Base-by-base conservation (phyloP, 2,329 filamentous ascomycete genomes). In the Neonectria faginata region DNA sequence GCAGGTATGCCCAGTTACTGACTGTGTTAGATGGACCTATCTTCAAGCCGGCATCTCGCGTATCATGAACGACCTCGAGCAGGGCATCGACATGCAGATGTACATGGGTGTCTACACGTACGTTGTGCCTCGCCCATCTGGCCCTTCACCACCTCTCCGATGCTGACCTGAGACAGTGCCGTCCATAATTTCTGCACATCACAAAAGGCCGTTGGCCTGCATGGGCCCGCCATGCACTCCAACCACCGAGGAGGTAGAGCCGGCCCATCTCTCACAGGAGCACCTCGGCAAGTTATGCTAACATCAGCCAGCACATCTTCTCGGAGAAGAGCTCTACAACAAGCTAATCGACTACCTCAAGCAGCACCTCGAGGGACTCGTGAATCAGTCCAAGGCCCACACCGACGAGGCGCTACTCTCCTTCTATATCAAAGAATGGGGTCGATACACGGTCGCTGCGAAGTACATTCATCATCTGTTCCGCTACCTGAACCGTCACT, bases 131-230 rank as follows among this genome's bases (percentile, higher is more conserved):
- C 18, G 18, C 29, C 22, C 6, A 44, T 48, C 7, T n/a, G 25
- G 3, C 41, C 5, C 12, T 47, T 41, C 44, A 47, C 36, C 20
- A 25, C 45, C 39, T 29, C 22, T 56, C 20, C 29, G 4, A 57
- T 57, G 45, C 81, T 87, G 70, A 87, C 75, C 20, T 42, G 50
- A 50, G 54, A 60, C 78, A 94, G 86, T 57, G 94, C 94, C 66
- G 96, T 99, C 54, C 96, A 99, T 83, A 97, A 99, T 83, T 99
- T 99, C 80, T 99, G 96, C 80, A 99, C 96, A 61, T 97, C 96
- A 25, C 96, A 98, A 79, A 98, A 98, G 79, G 93, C 93, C 1
- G 89, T 94, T 48, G 87, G 88, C n/a, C 84, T 87, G 57, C 81
- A 80, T 14, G 75, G 76, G 14, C 76, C 78, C n/a, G 74, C 77